Evolutionary conservation across 2,329 filamentous ascomycete species (phyloP), one percentile per base, ranked within the genome.

Genomic region (Corinectria fuckeliana): DNA sequence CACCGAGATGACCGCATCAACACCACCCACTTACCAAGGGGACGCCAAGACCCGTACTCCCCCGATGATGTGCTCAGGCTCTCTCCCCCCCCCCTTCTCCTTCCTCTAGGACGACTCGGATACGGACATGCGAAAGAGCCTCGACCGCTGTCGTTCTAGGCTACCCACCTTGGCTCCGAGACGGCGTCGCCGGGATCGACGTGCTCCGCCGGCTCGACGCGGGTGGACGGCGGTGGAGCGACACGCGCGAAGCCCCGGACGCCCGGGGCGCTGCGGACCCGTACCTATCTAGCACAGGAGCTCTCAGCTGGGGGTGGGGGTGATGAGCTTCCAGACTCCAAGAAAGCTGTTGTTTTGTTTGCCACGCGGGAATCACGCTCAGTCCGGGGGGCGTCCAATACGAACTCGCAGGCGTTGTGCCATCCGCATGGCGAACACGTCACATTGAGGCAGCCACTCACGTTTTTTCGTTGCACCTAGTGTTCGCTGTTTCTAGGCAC

Each of bases 281-380:
- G 6, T n/a, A 10, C 11, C 18, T 14, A 14, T 10, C n/a, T 18
- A 5, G 8, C 14, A 28, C n/a, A 5, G 14, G 9, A n/a, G 26
- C 25, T 25, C 16, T 16, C 23, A 44, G n/a, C 41, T 26, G 41
- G 20, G 41, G 20, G 21, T 7, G n/a, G n/a, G n/a, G n/a, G n/a
- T n/a, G n/a, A n/a, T n/a, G n/a, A n/a, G n/a, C n/a, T n/a, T n/a
- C n/a, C n/a, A n/a, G n/a, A n/a, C n/a, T n/a, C n/a, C n/a, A n/a
- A n/a, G n/a, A n/a, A n/a, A n/a, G n/a, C n/a, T n/a, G n/a, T n/a
- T n/a, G n/a, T n/a, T n/a, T n/a, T n/a, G n/a, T 18, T 44, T 9
- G n/a, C n/a, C 41, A 44, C 42, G 42, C 42, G 23, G n/a, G n/a
- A 20, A 45, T 30, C 41, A 54, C 39, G 39, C n/a, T 53, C 32